These are phyloP conservation scores for Tuber brumale DNA, from an alignment of 495 filamentous ascomycete species.

Conservation along the genomic window DNA sequence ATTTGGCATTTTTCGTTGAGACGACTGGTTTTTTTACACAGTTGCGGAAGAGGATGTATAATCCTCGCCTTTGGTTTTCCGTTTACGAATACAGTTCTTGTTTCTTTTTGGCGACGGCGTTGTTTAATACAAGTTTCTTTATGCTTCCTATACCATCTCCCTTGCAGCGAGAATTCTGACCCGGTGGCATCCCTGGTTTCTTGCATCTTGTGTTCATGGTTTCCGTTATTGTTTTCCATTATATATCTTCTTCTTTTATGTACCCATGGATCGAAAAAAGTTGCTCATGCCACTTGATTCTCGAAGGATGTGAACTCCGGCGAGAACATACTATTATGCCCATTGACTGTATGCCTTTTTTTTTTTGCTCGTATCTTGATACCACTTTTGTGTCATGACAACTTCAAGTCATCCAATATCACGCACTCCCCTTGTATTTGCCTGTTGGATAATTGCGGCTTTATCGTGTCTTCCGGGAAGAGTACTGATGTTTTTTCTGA, in stretches of 20 bases:
- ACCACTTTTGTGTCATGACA: neutral
- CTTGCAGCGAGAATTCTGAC: neutral
- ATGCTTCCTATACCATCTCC: constrained; percentile 3
- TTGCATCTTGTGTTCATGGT: neutral
- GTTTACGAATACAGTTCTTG: neutral
- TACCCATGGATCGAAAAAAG: neutral
- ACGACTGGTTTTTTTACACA: constrained; percentile 6
- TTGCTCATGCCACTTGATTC: neutral
- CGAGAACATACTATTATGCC: neutral
- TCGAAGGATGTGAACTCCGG: neutral
- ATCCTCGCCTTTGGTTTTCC: neutral
- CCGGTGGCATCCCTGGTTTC: neutral
- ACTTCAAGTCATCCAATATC: neutral
- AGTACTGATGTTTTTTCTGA: neutral
- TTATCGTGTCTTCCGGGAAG: neutral
- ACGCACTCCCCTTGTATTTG: neutral
- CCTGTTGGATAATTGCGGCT: neutral
- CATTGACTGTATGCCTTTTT: neutral
- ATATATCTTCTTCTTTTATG: neutral
- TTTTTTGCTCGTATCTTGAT: neutral
- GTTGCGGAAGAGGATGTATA: neutral
- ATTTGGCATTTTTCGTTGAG: constrained; percentile 21
- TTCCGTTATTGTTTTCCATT: neutral
- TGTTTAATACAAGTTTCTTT: constrained; percentile 1
- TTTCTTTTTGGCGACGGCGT: neutral